Evolutionary conservation across 495 filamentous ascomycete genomes (phyloP).

Genomic region (Neurospora pannonica): DNA sequence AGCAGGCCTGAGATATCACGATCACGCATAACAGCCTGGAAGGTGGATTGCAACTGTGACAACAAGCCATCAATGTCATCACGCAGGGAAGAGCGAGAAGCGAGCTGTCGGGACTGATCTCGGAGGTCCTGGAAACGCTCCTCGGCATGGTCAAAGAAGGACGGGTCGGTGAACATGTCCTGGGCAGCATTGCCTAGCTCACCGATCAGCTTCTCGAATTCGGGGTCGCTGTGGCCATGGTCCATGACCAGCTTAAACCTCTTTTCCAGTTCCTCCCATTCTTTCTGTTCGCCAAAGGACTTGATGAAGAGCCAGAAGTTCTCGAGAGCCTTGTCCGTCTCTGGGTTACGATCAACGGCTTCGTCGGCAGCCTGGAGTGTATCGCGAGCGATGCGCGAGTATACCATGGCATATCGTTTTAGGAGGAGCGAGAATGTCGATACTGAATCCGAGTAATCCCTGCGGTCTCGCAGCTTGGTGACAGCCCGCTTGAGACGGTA

Average conservation of each 20-base stretch:
- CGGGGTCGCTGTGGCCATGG: slow-evolving; percentile 66
- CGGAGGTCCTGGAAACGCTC: slow-evolving; percentile 65
- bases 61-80: slow-evolving; percentile 68
- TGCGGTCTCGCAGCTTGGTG: slow-evolving; percentile 60
- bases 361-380: slow-evolving; percentile 53
- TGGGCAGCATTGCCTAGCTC: slow-evolving; percentile 65
- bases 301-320: slow-evolving; percentile 71
- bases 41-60: slow-evolving; percentile 54
- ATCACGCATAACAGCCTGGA: slow-evolving; percentile 60
- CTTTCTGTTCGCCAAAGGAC: slow-evolving; percentile 62
- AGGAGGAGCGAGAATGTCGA: slow-evolving; percentile 66
- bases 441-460: slow-evolving; percentile 78
- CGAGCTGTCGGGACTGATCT: slow-evolving; percentile 53
- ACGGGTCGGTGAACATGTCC: slow-evolving; percentile 76
- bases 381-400: slow-evolving; percentile 60
- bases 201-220: slow-evolving; percentile 70
- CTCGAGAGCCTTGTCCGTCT: slow-evolving; percentile 62
- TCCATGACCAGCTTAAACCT: slow-evolving; percentile 58
- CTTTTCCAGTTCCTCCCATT: slow-evolving; percentile 67
- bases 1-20: slow-evolving; percentile 57
- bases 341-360: slow-evolving; percentile 61
- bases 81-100: slow-evolving; percentile 54
- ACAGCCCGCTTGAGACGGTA: slow-evolving; percentile 68
- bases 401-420: slow-evolving; percentile 66
- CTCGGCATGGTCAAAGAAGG: slow-evolving; percentile 63